phyloP scores from a whole-genome alignment of 2,329 filamentous ascomycete genomes.

The Fonsecaea pedrosoi region DNA sequence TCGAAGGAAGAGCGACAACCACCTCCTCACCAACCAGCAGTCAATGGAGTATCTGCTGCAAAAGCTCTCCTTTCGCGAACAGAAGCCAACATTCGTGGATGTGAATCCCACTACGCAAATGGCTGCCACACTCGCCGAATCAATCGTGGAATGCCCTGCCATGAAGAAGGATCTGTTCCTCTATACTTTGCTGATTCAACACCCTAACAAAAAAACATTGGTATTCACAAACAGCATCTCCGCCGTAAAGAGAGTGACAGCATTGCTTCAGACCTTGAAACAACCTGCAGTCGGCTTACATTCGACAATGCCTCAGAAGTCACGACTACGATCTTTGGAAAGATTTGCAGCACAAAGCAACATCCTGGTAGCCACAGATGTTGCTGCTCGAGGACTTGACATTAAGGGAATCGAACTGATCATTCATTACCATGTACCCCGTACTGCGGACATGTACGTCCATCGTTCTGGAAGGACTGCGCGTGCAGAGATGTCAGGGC shows the following conservation, averaged over 20 bases:
- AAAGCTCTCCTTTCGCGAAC: conserved; percentile 84
- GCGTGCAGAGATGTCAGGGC: conserved; percentile 76
- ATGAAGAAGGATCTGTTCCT: conserved; percentile 98
- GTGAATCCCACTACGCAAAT: conserved; percentile 89
- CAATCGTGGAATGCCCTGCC: conserved; percentile 86
- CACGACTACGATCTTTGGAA: conserved; percentile 89
- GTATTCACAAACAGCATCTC: conserved; percentile 97
- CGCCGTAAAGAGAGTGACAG: conserved; percentile 82
- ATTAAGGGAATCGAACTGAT: conserved; percentile 89
- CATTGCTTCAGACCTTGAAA: conserved; percentile 81
- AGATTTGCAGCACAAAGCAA: conserved; percentile 72
- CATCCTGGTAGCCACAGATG: conserved; percentile 89
- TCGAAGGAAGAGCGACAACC: conserved; percentile 60
- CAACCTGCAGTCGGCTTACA: conserved; percentile 77
- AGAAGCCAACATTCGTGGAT: conserved; percentile 88
- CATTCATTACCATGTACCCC: conserved; percentile 93
- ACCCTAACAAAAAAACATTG: conserved; percentile 75
- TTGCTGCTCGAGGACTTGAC: conserved; percentile 90
- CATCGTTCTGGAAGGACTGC: conserved; percentile 95
- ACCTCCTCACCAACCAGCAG: conserved; percentile 70
- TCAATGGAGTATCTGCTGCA: conserved; percentile 92
- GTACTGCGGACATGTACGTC: conserved; percentile 90
- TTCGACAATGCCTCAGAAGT: conserved; percentile 95
- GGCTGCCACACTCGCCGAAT: conserved; percentile 84
- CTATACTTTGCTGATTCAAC: conserved; percentile 81